phyloP scores from a whole-genome alignment of 768 basidiomycete species.

The Amanita jacksonii region DNA sequence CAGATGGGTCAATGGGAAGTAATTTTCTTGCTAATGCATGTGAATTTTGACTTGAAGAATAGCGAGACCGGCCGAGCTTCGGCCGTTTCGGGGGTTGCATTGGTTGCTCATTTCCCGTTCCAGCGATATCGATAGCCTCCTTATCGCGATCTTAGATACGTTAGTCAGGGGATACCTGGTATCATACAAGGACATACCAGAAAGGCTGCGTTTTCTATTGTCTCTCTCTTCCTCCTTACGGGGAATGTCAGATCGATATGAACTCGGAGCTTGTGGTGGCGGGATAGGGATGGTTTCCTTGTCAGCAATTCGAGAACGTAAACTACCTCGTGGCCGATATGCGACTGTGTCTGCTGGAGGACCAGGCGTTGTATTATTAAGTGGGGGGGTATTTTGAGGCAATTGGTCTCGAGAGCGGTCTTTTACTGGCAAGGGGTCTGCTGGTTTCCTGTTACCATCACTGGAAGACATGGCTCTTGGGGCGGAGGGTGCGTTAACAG shows the following conservation, averaged over 20 bases:
- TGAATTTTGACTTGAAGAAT: slow-evolving; percentile 21
- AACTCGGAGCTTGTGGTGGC: slow-evolving; percentile 29
- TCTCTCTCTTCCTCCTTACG: slow-evolving; percentile 60
- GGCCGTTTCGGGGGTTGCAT: slow-evolving; percentile 48
- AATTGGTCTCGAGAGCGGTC: slow-evolving; percentile 16
- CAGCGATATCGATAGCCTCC: slow-evolving; percentile 31
- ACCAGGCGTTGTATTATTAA: slow-evolving; percentile 12
- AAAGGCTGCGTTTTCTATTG: slow-evolving; percentile 54
- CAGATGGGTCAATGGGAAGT: slow-evolving; percentile 54
- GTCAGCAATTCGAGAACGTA: slow-evolving; percentile 49
- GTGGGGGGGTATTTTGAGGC: slow-evolving; percentile 10
- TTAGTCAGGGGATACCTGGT: slow-evolving; percentile 4
- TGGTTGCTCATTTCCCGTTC: slow-evolving; percentile 27
- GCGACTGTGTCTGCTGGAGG: slow-evolving; percentile 13
- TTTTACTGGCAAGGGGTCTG: slow-evolving; percentile 11
- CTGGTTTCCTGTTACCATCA: slow-evolving; percentile 9
- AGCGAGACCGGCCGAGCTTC: slow-evolving; percentile 43
- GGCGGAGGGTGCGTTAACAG: slow-evolving; percentile 12
- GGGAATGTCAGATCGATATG: slow-evolving; percentile 36
- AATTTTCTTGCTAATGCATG: slow-evolving; percentile 47
- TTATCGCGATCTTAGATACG: slow-evolving; percentile 50
- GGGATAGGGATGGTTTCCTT: slow-evolving; percentile 33
- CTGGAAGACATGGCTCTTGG: slow-evolving; percentile 14
- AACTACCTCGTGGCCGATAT: slow-evolving; percentile 11
- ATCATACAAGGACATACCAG: slow-evolving; percentile 37